phyloP scores from a whole-genome alignment of 1,284 basidiomycete species.

The Heliocybe sulcata region DNA sequence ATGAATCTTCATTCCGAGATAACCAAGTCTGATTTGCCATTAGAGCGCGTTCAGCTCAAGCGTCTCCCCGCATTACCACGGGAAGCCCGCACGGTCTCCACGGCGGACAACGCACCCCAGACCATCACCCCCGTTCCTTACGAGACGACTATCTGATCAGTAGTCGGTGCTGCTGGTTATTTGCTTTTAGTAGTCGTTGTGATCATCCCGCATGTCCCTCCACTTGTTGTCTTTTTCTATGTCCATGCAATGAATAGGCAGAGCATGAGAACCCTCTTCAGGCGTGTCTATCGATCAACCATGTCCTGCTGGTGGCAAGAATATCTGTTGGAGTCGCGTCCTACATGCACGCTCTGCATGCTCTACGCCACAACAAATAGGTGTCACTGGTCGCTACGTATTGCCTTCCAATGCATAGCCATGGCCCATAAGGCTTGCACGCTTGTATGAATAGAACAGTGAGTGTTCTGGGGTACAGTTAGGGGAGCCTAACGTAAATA shows the following conservation, averaged over 20 bases:
- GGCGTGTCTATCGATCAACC: no score
- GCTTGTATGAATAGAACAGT: no score
- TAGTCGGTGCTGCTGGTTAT: background rate
- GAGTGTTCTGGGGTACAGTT: no score
- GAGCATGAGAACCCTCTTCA: background rate
- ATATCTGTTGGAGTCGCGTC: no score
- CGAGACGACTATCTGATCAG: slow-evolving; percentile 74
- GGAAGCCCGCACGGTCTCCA: slow-evolving; percentile 72
- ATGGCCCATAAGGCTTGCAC: no score
- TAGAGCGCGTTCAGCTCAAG: slow-evolving; percentile 83
- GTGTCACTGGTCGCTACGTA: no score
- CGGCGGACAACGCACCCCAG: slow-evolving; percentile 79
- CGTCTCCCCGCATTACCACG: slow-evolving; percentile 85
- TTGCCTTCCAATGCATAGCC: no score
- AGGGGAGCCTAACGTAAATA: no score
- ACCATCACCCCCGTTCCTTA: slow-evolving; percentile 90
- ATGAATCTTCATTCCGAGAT: background rate
- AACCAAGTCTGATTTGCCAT: slow-evolving; percentile 3
- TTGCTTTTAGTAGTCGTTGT: slow-evolving; percentile 4
- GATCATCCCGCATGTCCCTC: slow-evolving; percentile 5
- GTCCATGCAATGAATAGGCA: slow-evolving; percentile 8
- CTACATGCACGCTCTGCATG: no score
- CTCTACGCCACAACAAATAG: no score
- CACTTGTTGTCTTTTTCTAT: slow-evolving; percentile 4
- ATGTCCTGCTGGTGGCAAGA: no score